Evolutionary conservation across 2,329 filamentous ascomycete genomes (phyloP), one percentile per base, ranked within the genome.

Genomic region (Byssochlamys sp.): DNA sequence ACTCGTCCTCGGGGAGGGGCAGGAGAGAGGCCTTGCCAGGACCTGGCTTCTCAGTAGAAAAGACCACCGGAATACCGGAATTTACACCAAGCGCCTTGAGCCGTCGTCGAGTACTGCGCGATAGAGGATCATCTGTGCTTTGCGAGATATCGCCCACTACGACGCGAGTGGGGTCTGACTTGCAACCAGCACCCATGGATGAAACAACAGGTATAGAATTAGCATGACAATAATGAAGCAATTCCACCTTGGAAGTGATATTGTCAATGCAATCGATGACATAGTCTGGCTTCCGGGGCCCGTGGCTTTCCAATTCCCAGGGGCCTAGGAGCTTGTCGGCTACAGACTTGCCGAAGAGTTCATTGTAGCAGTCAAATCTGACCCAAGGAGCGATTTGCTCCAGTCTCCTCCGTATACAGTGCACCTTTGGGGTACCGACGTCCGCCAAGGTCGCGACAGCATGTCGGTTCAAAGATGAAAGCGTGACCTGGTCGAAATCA

Each of bases 191-290:
- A 0, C 94, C 94, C 91, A 97, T 97, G 31, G 90, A 89, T 14
- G 90, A 94, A 61, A 99, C 91, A 28, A 99, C 90, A 0, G 85
- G 87, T 27, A 97, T 78, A 1, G 81, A 79, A 68, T 90, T 82
- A 60, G 85, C 82, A 69, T 91, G 81, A 75, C 94, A 99, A 75
- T 95, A 95, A 66, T 90, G 86, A 48, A 99, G 79, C 56, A 99
- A 77, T 19, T 87, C 88, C 2, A 99, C 92, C 76, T 99, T 99
- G 56, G 90, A 95, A 55, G 96, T 90, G 61, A 99, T 97, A 69
- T 99, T 97, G 73, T 99, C 94, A 63, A 99, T 99, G 25, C 92
- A 95, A 73, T 99, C 94, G 35, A 99, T 84, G n/a, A 99, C 85
- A 67, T 87, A 99, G 66, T 92, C 87, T 1, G 91, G 91, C 65